Conservation (phyloP, 768 basidiomycete species). For the Lepiota venenata region DNA sequence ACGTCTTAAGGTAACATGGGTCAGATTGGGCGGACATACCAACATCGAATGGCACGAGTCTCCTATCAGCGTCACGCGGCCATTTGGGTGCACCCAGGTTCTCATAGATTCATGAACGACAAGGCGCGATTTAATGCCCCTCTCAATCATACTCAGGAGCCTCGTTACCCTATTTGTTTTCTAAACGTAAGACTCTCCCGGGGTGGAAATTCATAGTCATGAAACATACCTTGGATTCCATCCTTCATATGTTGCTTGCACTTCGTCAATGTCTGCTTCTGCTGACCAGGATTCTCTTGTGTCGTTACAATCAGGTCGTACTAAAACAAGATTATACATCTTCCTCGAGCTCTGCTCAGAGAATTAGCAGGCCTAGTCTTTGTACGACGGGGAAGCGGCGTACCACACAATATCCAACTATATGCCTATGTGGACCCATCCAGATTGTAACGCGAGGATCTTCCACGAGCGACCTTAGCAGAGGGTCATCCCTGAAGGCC, state of each 20-base stretch:
- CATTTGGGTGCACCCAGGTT: slow-evolving; percentile 44
- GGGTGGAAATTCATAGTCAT: too few species aligned
- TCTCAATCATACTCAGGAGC: slow-evolving; percentile 40
- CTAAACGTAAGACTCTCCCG: background rate
- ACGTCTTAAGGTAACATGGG: too few species aligned
- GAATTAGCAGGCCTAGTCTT: background rate
- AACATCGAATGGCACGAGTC: slow-evolving; percentile 60
- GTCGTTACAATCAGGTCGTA: slow-evolving; percentile 28
- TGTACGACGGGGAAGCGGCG: slow-evolving; percentile 12
- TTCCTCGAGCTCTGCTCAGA: slow-evolving; percentile 28
- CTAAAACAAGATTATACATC: slow-evolving; percentile 43
- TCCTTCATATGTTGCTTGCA: slow-evolving; percentile 41
- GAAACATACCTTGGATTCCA: slow-evolving; percentile 45
- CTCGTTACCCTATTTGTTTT: slow-evolving; percentile 35
- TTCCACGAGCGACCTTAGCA: slow-evolving; percentile 48
- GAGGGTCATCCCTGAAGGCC: slow-evolving; percentile 45
- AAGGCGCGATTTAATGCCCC: slow-evolving; percentile 43
- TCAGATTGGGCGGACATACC: slow-evolving; percentile 27
- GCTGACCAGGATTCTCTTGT: slow-evolving; percentile 43
- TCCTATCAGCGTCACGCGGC: slow-evolving; percentile 45
- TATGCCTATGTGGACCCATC: slow-evolving; percentile 49
- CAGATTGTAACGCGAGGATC: slow-evolving; percentile 51
- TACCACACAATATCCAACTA: slow-evolving; percentile 36
- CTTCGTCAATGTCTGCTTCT: slow-evolving; percentile 39
- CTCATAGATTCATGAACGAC: slow-evolving; percentile 45